Evolutionary conservation across 208 protist genomes (phyloP).

Genomic region (Trypanosoma platydactyli): DNA sequence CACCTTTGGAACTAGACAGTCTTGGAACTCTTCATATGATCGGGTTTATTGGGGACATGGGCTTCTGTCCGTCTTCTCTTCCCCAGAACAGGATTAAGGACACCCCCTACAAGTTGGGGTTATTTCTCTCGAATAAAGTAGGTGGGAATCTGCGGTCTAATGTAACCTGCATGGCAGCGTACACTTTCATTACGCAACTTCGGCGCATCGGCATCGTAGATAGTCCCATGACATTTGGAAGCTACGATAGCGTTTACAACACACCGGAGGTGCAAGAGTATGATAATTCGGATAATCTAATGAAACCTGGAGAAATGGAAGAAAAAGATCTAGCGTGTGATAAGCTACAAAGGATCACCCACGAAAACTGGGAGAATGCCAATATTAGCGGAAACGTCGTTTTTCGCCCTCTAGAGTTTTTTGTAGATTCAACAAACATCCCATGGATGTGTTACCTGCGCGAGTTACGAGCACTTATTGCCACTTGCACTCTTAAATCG

Average conservation of each 20-base stretch:
- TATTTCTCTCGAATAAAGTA: slow-evolving; percentile 57
- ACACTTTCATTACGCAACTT: slow-evolving; percentile 60
- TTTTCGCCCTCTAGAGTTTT: slow-evolving; percentile 39
- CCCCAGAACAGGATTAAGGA: slow-evolving; percentile 31
- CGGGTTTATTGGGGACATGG: slow-evolving; percentile 63
- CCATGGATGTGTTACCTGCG: slow-evolving; percentile 62
- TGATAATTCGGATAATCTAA: not conserved
- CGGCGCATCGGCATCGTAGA: slow-evolving; percentile 37
- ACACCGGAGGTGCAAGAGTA: not conserved
- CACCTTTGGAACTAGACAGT: slow-evolving; percentile 32
- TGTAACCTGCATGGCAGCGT: slow-evolving; percentile 45
- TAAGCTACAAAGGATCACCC: not conserved
- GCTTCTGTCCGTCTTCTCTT: slow-evolving; percentile 39
- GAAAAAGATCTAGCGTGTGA: not conserved
- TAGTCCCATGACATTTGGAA: not conserved
- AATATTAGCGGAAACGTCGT: slow-evolving; percentile 27
- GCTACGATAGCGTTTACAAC: slow-evolving; percentile 4
- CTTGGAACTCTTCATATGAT: slow-evolving; percentile 46
- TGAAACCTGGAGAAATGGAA: not conserved
- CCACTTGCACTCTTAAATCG: not conserved
- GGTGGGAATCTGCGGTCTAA: slow-evolving; percentile 59
- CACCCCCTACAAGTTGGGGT: slow-evolving; percentile 22
- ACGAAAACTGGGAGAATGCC: not conserved
- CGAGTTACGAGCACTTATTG: slow-evolving; percentile 44
- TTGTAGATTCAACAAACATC: slow-evolving; percentile 44